Percentiles rank a stretch among this genome's conserved stretches.
Conservation (phyloP, 2,329 filamentous ascomycete species). For the Fusarium nematophilum region DNA sequence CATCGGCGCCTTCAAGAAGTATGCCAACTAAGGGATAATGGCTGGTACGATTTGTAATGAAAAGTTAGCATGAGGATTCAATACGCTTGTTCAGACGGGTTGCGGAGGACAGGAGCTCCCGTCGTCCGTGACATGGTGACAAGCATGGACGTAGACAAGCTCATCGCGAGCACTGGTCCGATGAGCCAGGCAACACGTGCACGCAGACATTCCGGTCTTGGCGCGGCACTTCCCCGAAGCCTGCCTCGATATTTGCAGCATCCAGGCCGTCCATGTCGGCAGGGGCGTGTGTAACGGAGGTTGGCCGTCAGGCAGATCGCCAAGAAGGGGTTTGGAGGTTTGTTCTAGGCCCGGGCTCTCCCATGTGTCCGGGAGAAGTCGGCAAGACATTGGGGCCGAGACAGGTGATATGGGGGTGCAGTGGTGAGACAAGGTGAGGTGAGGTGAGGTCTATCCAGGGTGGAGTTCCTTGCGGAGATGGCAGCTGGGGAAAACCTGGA, state of each 20-base stretch:
- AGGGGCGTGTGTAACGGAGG: constrained; percentile 21
- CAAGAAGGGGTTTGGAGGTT: constrained; percentile 2
- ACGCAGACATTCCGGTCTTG: too few species aligned
- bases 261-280: neutral
- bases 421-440: constrained; percentile 26
- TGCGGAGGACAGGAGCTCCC: too few species aligned
- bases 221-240: constrained; percentile 27
- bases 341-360: neutral
- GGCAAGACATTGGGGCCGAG: constrained; percentile 10
- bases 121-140: too few species aligned
- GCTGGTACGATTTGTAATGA: constrained; percentile 33
- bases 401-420: too few species aligned
- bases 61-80: constrained; percentile 23
- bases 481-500: constrained; percentile 26
- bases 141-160: too few species aligned
- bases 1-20: constrained; percentile 92
- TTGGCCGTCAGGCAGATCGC: neutral
- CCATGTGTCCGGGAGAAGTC: constrained; percentile 16
- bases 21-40: constrained; percentile 57
- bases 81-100: neutral
- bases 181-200: constrained; percentile 2
- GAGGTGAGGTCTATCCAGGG: constrained; percentile 14
- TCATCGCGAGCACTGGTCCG: too few species aligned
- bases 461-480: constrained; percentile 30
- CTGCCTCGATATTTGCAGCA: neutral